Evolutionary conservation across 2,329 filamentous ascomycete species (phyloP).

Genomic region (Fusarium continuum): DNA sequence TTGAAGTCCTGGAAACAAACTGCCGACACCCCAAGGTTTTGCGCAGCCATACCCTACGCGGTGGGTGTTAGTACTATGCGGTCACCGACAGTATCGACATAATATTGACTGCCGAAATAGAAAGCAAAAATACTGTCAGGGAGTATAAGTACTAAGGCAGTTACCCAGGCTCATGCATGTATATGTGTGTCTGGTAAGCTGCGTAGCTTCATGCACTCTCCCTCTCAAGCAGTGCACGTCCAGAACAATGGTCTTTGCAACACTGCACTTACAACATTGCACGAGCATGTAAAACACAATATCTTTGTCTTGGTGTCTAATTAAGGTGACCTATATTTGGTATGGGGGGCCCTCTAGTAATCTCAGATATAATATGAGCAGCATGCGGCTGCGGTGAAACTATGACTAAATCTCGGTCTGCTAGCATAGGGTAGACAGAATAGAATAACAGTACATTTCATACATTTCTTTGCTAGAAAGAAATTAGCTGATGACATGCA

Average conservation of each 20-base stretch:
- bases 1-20: constrained; percentile 18
- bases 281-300: not conserved
- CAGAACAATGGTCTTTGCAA: not conserved
- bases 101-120: not conserved
- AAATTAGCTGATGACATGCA: too few species aligned
- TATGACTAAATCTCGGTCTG: too few species aligned
- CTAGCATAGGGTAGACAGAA: not conserved
- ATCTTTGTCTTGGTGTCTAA: not conserved
- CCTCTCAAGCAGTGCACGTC: not conserved
- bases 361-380: not conserved
- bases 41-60: not conserved
- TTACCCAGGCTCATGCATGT: not conserved
- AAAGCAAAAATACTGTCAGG: not conserved
- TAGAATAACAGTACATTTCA: too few species aligned
- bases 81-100: constrained; percentile 6
- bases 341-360: constrained; percentile 2
- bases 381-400: not conserved
- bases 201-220: constrained; percentile 2
- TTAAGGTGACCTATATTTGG: constrained; percentile 25
- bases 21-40: constrained; percentile 15
- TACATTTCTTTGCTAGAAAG: too few species aligned
- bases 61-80: constrained; percentile 2
- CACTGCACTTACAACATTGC: not conserved
- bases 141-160: not conserved
- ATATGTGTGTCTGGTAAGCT: constrained; percentile 7